A percentile compares a stretch with the other conserved stretches of the same genome.
These are phyloP conservation scores for Glebionis coronaria DNA, from an alignment of 129 eudicot genomes.

Conservation along the genomic window DNA sequence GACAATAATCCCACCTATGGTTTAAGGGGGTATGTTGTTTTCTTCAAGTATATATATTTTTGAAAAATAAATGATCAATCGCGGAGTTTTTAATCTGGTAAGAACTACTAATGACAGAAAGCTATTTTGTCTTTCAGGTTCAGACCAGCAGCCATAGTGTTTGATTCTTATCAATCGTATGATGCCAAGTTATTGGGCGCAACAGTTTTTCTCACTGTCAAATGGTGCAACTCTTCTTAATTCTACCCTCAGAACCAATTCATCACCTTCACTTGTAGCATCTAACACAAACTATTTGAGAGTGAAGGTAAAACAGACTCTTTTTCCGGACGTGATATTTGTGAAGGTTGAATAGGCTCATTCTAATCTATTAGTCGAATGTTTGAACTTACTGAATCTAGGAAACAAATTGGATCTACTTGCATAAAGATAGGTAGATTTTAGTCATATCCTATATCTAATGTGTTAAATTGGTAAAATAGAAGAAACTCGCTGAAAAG, in stretches of 20 bases:
- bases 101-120: too few species aligned
- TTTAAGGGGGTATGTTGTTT: slow-evolving; percentile 41
- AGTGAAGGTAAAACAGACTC: slow-evolving; percentile 51
- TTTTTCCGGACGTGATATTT: not conserved
- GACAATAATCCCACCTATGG: too few species aligned
- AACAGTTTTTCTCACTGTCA: slow-evolving; percentile 61
- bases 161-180: slow-evolving; percentile 55
- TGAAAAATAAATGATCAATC: too few species aligned
- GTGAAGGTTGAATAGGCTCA: not conserved
- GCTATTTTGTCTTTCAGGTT: too few species aligned
- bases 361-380: not conserved
- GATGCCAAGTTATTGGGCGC: slow-evolving; percentile 98
- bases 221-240: slow-evolving; percentile 80
- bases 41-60: too few species aligned
- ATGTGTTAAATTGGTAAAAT: too few species aligned
- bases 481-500: not conserved
- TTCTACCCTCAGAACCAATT: slow-evolving; percentile 47
- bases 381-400: not conserved
- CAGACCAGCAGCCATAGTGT: slow-evolving; percentile 92
- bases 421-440: not conserved
- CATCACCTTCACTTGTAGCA: slow-evolving; percentile 59
- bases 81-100: too few species aligned
- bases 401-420: not conserved
- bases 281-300: slow-evolving; percentile 60
- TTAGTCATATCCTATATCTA: too few species aligned